Conservation (phyloP, 768 basidiomycete genomes). For the Collybia mongolica region DNA sequence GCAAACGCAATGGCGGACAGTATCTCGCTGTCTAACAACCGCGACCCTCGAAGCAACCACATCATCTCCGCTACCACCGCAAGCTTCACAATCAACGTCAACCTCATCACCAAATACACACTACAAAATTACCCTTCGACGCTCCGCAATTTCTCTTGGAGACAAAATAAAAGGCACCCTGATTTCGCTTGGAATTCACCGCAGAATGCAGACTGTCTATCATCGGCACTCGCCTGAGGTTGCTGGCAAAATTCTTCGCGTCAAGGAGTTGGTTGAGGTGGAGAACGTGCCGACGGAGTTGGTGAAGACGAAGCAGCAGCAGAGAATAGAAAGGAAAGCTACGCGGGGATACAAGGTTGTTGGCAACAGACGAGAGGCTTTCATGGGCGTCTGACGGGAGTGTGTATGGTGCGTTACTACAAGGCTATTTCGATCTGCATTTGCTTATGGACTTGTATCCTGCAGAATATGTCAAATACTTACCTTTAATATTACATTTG, state of each 20-base stretch:
- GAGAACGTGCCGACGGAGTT: conserved; percentile 34
- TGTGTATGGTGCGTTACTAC: too few relatives aligned
- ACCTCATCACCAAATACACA: conserved; percentile 48
- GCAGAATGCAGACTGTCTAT: conserved; percentile 84
- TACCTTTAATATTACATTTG: too few relatives aligned
- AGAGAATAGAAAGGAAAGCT: conserved; percentile 64
- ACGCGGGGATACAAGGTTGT: conserved; percentile 66
- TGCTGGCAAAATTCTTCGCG: conserved; percentile 72
- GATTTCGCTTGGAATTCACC: conserved; percentile 78
- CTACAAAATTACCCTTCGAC: conserved; percentile 85
- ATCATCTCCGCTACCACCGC: conserved; percentile 15
- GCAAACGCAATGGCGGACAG: not conserved
- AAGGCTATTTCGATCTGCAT: too few relatives aligned
- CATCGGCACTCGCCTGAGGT: conserved; percentile 69
- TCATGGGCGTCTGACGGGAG: conserved; percentile 26
- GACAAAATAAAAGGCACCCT: conserved; percentile 71
- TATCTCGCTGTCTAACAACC: not conserved
- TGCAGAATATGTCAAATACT: too few relatives aligned
- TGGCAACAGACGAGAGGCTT: conserved; percentile 29
- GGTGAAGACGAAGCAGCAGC: conserved; percentile 70
- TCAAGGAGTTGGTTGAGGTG: not conserved
- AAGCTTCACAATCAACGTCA: not conserved
- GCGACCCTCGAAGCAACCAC: not conserved
- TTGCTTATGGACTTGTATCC: too few relatives aligned
- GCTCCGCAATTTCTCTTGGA: conserved; percentile 84